Evolutionary conservation across 1,284 basidiomycete species (phyloP).

Genomic region (Cystobasidium pallidum): DNA sequence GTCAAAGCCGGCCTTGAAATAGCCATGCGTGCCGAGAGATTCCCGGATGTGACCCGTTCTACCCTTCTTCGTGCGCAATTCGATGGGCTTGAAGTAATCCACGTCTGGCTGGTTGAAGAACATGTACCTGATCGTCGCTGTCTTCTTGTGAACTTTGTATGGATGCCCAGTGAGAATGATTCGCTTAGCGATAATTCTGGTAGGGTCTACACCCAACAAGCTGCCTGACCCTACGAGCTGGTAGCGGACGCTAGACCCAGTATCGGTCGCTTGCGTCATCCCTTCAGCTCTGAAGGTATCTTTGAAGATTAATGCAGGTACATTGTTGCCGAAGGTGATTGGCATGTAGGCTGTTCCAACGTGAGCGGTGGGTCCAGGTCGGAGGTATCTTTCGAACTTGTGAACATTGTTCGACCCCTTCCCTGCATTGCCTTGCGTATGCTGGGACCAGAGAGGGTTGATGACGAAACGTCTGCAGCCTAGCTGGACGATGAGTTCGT

Average conservation of each 20-base stretch:
- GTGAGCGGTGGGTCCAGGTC: constrained; percentile 66
- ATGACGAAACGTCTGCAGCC: constrained; percentile 83
- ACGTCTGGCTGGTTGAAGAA: constrained; percentile 93
- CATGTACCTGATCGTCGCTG: constrained; percentile 97
- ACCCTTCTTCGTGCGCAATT: constrained; percentile 90
- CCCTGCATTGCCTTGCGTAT: constrained; percentile 77
- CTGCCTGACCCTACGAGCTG: constrained; percentile 86
- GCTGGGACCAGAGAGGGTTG: constrained; percentile 89
- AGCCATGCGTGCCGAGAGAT: constrained; percentile 95
- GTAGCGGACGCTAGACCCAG: constrained; percentile 12
- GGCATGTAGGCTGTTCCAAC: constrained; percentile 89
- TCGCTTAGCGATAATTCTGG: constrained; percentile 87
- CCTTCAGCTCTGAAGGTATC: constrained; percentile 54
- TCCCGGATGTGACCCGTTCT: constrained; percentile 86
- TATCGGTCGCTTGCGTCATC: constrained; percentile 48
- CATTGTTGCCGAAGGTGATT: constrained; percentile 74
- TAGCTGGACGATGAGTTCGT: constrained; percentile 83
- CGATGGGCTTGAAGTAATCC: constrained; percentile 89
- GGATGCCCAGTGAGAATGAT: constrained; percentile 93
- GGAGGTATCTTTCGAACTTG: constrained; percentile 92
- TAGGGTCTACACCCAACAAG: constrained; percentile 86
- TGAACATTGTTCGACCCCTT: constrained; percentile 94
- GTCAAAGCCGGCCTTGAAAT: constrained; percentile 91
- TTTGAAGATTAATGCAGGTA: constrained; percentile 50
- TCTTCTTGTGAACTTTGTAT: constrained; percentile 97